A percentile compares a stretch with the other conserved stretches of the same genome.
Evolutionary conservation across 1,284 basidiomycete species (phyloP).

Genomic region (Ceratobasidium sp.): DNA sequence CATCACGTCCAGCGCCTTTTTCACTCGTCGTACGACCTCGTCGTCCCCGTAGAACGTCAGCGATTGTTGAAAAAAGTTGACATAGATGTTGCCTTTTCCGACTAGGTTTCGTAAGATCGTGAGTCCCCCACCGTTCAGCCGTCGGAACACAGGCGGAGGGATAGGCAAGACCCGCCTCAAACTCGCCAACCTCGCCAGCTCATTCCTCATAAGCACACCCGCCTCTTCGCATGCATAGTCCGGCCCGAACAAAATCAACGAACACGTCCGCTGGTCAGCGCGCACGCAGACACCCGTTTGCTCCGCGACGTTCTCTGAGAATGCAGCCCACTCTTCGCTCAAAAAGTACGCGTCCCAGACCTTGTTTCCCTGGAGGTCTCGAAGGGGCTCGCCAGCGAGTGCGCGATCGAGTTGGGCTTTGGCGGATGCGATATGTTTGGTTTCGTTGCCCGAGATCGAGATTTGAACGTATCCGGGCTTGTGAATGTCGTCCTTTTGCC

Average conservation of each 20-base stretch:
- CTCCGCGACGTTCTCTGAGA: conserved; percentile 19
- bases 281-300: conserved; percentile 14
- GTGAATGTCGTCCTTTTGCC: conserved; percentile 5
- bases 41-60: conserved; percentile 39
- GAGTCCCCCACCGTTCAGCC: conserved; percentile 24
- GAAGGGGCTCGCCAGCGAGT: conserved; percentile 31
- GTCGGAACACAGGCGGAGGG: conserved; percentile 22
- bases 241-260: conserved; percentile 33
- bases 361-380: not conserved
- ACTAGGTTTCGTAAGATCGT: conserved; percentile 28
- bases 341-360: conserved; percentile 34
- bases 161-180: conserved; percentile 14
- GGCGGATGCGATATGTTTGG: conserved; percentile 14
- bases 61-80: conserved; percentile 28
- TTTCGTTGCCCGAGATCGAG: conserved; percentile 23
- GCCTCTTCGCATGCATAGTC: conserved; percentile 20
- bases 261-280: conserved; percentile 21
- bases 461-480: conserved; percentile 33
- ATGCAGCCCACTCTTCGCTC: conserved; percentile 1
- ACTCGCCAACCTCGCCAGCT: conserved; percentile 12
- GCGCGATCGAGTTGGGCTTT: conserved; percentile 41
- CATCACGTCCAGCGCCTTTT: conserved; percentile 34
- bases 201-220: not conserved
- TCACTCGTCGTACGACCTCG: conserved; percentile 22
- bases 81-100: conserved; percentile 35